Conservation (phyloP, 1,284 basidiomycete genomes). For the Takashimella tepidaria region DNA sequence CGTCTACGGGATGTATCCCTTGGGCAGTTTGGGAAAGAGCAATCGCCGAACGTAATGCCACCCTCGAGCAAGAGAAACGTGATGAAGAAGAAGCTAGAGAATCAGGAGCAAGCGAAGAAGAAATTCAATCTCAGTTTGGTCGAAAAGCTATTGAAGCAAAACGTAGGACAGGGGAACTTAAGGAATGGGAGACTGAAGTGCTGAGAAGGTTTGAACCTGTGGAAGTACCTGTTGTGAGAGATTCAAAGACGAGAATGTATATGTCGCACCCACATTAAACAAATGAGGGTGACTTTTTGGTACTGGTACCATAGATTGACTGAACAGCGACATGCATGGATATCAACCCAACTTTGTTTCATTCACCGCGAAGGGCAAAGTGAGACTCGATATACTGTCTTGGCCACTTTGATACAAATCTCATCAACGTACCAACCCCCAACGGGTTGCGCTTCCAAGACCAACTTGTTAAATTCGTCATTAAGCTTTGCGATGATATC, state of each 20-base stretch:
- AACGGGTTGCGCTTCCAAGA: conserved; percentile 24
- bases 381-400: conserved; percentile 3
- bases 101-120: conserved; percentile 48
- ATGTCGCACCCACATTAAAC: neutral
- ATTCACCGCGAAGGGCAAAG: too few relatives aligned
- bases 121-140: conserved; percentile 21
- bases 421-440: conserved; percentile 30
- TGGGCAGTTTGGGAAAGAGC: conserved; percentile 75
- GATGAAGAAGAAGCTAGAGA: conserved; percentile 32
- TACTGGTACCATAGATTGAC: too few relatives aligned
- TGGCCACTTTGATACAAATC: conserved; percentile 35
- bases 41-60: conserved; percentile 41
- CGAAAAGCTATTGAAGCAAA: conserved; percentile 56
- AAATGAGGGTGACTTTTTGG: neutral
- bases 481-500: too few relatives aligned
- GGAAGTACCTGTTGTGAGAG: conserved; percentile 22
- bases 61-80: conserved; percentile 50
- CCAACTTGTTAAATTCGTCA: conserved; percentile 6
- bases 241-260: conserved; percentile 10
- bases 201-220: conserved; percentile 38
- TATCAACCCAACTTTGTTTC: too few relatives aligned
- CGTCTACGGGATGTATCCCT: conserved; percentile 56
- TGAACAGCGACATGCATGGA: too few relatives aligned
- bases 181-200: conserved; percentile 46
- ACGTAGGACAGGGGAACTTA: conserved; percentile 20